Conservation (phyloP, 352 stramenopile species). For the Globisporangium uncinulatum region DNA sequence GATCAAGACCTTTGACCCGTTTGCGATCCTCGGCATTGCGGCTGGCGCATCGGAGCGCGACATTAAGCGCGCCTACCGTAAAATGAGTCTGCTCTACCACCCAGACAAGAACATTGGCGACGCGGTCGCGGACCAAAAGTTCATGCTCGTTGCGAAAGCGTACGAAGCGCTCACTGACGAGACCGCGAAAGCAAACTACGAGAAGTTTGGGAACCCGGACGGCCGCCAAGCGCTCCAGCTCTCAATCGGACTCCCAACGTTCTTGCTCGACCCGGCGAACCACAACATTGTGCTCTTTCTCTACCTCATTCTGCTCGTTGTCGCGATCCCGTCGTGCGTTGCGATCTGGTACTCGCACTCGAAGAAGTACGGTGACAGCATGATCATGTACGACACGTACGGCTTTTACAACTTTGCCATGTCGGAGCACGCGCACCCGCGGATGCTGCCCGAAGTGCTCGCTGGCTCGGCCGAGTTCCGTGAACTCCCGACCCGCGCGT, state of each 20-base stretch:
- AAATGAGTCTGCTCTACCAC: slow-evolving; percentile 91
- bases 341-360: slow-evolving; percentile 95
- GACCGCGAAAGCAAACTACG: slow-evolving; percentile 96
- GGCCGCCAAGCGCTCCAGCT: slow-evolving; percentile 96
- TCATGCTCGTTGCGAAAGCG: slow-evolving; percentile 96
- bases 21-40: slow-evolving; percentile 95
- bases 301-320: slow-evolving; percentile 98
- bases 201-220: slow-evolving; percentile 98
- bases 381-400: slow-evolving; percentile 99
- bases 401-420: slow-evolving; percentile 97
- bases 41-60: slow-evolving; percentile 84
- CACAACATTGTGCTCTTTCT: slow-evolving; percentile 98
- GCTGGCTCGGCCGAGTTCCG: slow-evolving; percentile 89
- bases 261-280: slow-evolving; percentile 96
- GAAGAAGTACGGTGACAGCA: slow-evolving; percentile 98
- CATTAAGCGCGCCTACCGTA: slow-evolving; percentile 95
- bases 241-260: slow-evolving; percentile 95
- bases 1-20: slow-evolving; percentile 99
- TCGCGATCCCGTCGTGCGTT: slow-evolving; percentile 95
- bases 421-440: slow-evolving; percentile 92
- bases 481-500: slow-evolving; percentile 59
- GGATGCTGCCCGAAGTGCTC: slow-evolving; percentile 94
- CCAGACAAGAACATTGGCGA: slow-evolving; percentile 97
- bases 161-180: slow-evolving; percentile 96
- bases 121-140: slow-evolving; percentile 96